phyloP scores from a whole-genome alignment of 2,329 filamentous ascomycete species.

The Aureobasidium sp. region DNA sequence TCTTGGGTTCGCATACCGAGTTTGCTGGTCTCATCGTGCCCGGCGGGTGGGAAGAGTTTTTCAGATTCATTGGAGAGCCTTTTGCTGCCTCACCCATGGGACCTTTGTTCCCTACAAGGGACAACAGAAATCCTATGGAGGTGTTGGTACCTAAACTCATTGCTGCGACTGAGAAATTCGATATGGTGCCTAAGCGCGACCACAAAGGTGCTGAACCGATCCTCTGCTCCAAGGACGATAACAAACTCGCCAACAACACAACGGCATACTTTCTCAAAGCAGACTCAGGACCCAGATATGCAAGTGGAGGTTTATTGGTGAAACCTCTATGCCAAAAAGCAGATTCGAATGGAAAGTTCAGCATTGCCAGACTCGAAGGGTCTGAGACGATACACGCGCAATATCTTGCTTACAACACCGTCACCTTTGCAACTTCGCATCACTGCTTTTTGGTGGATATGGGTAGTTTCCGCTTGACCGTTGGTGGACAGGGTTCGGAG shows the following conservation, averaged over 20 bases:
- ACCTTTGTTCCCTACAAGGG: constrained; percentile 55
- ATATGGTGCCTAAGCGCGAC: constrained; percentile 59
- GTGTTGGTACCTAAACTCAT: constrained; percentile 62
- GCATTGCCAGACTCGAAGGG: constrained; percentile 59
- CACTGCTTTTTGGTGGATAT: constrained; percentile 60
- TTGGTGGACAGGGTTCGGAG: constrained; percentile 40
- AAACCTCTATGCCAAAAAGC: constrained; percentile 55
- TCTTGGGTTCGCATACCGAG: constrained; percentile 61
- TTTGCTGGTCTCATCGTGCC: constrained; percentile 61
- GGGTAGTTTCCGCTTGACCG: constrained; percentile 47
- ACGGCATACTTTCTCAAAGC: constrained; percentile 59
- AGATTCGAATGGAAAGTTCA: constrained; percentile 56
- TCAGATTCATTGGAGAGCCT: constrained; percentile 62
- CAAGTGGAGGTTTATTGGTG: constrained; percentile 51
- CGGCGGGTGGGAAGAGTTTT: constrained; percentile 68
- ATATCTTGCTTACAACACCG: constrained; percentile 32
- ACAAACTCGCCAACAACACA: constrained; percentile 44
- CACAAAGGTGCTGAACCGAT: constrained; percentile 51
- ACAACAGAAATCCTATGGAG: constrained; percentile 57
- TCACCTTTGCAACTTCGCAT: constrained; percentile 51
- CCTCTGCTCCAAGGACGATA: constrained; percentile 44
- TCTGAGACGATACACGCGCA: constrained; percentile 31
- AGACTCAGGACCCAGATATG: constrained; percentile 54
- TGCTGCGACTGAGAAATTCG: constrained; percentile 61
- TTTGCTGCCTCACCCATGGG: constrained; percentile 37